Evolutionary conservation across 768 basidiomycete species (phyloP).

Genomic region (Trametopsis cervina): DNA sequence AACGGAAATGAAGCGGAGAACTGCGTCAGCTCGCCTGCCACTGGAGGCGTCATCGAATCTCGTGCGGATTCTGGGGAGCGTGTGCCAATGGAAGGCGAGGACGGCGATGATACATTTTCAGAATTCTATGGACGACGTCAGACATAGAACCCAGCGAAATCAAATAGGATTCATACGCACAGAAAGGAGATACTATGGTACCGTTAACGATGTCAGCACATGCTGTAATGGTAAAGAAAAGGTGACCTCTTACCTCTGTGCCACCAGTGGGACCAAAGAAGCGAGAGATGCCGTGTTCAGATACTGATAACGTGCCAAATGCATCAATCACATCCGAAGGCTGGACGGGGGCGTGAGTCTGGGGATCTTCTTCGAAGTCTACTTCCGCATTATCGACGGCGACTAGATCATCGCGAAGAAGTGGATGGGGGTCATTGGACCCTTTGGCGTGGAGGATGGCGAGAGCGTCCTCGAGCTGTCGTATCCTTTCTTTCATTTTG

Average conservation of each 20-base stretch:
- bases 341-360: conserved; percentile 5
- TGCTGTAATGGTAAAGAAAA: no score
- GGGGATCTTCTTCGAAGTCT: conserved; percentile 21
- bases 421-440: conserved; percentile 51
- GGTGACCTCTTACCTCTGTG: conserved; percentile 53
- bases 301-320: conserved; percentile 65
- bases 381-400: conserved; percentile 32
- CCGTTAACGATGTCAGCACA: no score
- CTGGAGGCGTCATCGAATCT: conserved; percentile 23
- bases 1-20: conserved; percentile 62
- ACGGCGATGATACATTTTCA: conserved; percentile 1
- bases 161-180: conserved; percentile 4
- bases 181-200: conserved; percentile 11
- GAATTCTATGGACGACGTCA: neutral
- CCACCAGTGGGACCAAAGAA: conserved; percentile 75
- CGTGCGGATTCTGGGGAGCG: conserved; percentile 22
- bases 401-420: conserved; percentile 45
- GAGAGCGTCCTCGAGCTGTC: conserved; percentile 62
- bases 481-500: conserved; percentile 60
- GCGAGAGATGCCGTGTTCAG: conserved; percentile 56
- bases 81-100: conserved; percentile 17
- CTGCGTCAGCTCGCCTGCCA: conserved; percentile 29
- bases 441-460: conserved; percentile 47
- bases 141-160: neutral
- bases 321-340: conserved; percentile 41